These are phyloP conservation scores for Pseudocohnilembus persalinus DNA, from an alignment of 169 alveolate species.

Conservation along the genomic window DNA sequence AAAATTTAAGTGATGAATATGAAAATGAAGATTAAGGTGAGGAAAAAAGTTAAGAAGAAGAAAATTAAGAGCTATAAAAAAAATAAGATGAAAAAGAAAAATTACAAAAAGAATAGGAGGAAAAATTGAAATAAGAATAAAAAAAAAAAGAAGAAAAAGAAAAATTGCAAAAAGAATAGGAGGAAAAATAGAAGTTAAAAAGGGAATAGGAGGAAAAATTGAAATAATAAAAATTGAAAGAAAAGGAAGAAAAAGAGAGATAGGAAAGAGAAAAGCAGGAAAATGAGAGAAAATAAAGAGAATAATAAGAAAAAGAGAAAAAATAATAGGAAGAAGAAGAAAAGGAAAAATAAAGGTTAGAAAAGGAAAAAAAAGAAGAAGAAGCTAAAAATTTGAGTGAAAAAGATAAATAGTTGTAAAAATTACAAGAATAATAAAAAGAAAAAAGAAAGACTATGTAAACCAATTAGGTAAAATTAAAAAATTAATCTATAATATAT, in stretches of 20 bases:
- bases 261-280: background rate
- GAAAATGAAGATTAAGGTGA: slow-evolving; percentile 1
- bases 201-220: slow-evolving; percentile 1
- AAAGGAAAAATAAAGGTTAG: background rate
- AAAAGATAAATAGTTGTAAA: background rate
- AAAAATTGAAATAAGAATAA: background rate
- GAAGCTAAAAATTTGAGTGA: background rate
- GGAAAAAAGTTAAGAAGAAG: background rate
- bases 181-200: slow-evolving; percentile 9
- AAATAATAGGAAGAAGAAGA: slow-evolving; percentile 4
- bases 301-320: slow-evolving; percentile 14
- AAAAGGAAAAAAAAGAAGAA: background rate
- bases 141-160: background rate
- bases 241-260: slow-evolving; percentile 9
- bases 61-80: background rate
- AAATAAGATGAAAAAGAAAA: background rate
- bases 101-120: background rate
- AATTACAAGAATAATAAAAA: background rate
- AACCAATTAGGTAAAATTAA: background rate
- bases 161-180: background rate
- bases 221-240: slow-evolving; percentile 1
- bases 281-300: slow-evolving; percentile 12
- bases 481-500: too few relatives aligned
- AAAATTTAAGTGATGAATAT: too few relatives aligned
- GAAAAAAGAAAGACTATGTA: background rate